A percentile compares a stretch with the other conserved stretches of the same genome.
These are phyloP conservation scores for Suhomyces ambrosiae DNA, from an alignment of 1,139 yeast genomes.

Conservation along the genomic window DNA sequence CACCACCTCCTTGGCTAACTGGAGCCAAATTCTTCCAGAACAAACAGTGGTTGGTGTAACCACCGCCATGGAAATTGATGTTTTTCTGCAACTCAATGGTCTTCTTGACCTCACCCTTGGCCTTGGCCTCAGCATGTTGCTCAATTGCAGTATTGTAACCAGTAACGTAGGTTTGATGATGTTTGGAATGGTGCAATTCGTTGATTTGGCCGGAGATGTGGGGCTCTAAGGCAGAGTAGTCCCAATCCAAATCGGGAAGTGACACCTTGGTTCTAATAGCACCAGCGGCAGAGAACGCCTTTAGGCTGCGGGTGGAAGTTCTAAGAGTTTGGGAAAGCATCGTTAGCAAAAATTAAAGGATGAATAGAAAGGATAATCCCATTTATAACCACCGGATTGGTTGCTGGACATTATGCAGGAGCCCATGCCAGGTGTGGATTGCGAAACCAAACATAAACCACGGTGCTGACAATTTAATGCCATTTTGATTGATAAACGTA, in stretches of 20 bases:
- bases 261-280: constrained; percentile 64
- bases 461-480: too few species aligned
- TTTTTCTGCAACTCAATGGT: constrained; percentile 74
- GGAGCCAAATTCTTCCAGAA: constrained; percentile 96
- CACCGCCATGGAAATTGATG: constrained; percentile 95
- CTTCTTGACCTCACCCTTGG: constrained; percentile 64
- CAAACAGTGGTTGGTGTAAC: constrained; percentile 81
- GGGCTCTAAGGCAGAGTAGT: constrained; percentile 88
- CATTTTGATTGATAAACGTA: too few species aligned
- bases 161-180: constrained; percentile 92
- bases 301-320: constrained; percentile 17
- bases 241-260: constrained; percentile 86
- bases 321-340: constrained; percentile 21
- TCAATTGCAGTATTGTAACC: constrained; percentile 85
- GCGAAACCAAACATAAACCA: too few species aligned
- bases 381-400: constrained; percentile 6
- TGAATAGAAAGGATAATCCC: neutral
- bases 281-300: constrained; percentile 23
- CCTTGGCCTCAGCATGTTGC: constrained; percentile 71
- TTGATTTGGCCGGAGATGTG: constrained; percentile 86
- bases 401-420: constrained; percentile 14
- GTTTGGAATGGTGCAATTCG: constrained; percentile 88
- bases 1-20: constrained; percentile 79
- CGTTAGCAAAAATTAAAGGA: neutral
- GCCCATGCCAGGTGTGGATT: neutral